Conservation (phyloP, 73 alveolate species). For the Tetrahymena elliotti region DNA sequence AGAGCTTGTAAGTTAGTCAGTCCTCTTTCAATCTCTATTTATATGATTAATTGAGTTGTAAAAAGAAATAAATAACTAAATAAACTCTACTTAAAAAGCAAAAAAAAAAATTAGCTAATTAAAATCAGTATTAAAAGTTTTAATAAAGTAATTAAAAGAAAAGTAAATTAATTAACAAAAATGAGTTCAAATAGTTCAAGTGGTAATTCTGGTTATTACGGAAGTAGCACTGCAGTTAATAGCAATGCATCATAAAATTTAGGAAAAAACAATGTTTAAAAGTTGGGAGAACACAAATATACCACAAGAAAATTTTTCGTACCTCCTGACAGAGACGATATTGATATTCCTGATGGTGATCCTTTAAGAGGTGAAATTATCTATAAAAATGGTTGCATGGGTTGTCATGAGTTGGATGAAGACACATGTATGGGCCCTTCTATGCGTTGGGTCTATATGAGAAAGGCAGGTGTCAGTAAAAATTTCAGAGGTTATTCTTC, state of each 20-base stretch:
- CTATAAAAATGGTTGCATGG: not conserved
- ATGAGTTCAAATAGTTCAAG: not conserved
- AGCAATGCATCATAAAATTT: not conserved
- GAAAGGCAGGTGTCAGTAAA: not conserved
- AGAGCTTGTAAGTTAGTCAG: not conserved
- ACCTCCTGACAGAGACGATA: not conserved
- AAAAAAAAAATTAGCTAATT: not conserved
- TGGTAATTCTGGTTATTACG: not conserved
- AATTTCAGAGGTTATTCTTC: not conserved
- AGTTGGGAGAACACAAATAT: not conserved
- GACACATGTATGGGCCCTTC: not conserved
- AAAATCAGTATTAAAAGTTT: not conserved
- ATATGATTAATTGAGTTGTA: no score
- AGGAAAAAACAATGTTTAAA: not conserved
- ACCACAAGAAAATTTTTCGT: not conserved
- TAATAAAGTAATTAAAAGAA: not conserved
- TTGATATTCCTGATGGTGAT: not conserved
- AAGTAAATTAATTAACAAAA: not conserved
- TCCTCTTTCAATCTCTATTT: not conserved
- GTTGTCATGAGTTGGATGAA: not conserved
- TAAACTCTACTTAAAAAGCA: not conserved
- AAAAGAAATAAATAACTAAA: not conserved
- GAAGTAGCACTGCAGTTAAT: not conserved
- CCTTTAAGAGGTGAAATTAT: not conserved
- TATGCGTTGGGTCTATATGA: not conserved